Base-by-base conservation (phyloP, 1,284 basidiomycete species). In the Mycena sp. region DNA sequence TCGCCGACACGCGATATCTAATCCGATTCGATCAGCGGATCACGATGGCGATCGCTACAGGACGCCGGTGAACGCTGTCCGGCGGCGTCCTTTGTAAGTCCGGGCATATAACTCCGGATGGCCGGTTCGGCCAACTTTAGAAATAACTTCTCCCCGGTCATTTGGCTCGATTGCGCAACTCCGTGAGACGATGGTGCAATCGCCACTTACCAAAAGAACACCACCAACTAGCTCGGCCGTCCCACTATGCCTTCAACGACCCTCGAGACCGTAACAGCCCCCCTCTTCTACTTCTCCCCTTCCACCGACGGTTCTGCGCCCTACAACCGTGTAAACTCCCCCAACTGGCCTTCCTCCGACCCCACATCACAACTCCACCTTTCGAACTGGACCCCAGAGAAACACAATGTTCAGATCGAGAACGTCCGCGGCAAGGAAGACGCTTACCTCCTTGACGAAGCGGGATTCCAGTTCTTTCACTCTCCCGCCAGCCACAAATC, bases 371-470 rank as follows among this genome's bases (percentile, higher is more conserved):
- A 54, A 21, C 58, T 61, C 50, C 58, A 50, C 17, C 51, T 61
- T 48, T 61, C 58, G 44, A 61, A 61, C 37, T 61, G 58, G 58
- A 26, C 37, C 28, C 58, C 58, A 41, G 58, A 54, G 38, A 54
- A 61, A 46, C 58, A 61, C 58, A 49, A 54, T 54, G 48, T 63
- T 32, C 51, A 58, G 28, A 80, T 89, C 65, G 85, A 87, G 74
- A 87, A 88, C 68, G 52, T 87, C 21, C 81, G 87, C 28, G 86
- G 85, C 4, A 84, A 81, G 64, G 83, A 87, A 69, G 71, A 77
- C 59, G 70, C 74, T 0, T 78, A 80, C 29, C 75, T 77, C 6
- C 79, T 89, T 29, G 87, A 89, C 65, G 81, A 74, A 4, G 75
- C 85, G 6, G 87, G 88, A 1, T 90, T 89, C 74, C 83, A 85